Evolutionary conservation across 2,329 filamentous ascomycete genomes (phyloP).

Genomic region (Fusarium staphyleae): DNA sequence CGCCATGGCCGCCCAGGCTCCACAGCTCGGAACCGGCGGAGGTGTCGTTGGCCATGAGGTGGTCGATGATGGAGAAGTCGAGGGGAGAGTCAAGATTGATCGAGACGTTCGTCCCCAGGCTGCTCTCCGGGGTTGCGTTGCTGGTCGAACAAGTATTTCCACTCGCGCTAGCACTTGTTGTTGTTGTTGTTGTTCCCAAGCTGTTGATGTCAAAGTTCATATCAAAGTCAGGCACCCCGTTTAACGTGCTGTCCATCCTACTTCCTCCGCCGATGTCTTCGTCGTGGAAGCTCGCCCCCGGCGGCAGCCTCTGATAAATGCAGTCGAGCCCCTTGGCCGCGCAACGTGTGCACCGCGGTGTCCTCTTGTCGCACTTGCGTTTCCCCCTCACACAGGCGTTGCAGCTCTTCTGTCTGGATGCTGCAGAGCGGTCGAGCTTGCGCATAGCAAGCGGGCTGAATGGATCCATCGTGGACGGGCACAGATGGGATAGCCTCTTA

Average conservation of each 20-base stretch:
- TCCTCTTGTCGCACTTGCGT: slow-evolving; percentile 56
- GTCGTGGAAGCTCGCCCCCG: slow-evolving; percentile 34
- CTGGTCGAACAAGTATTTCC: slow-evolving; percentile 28
- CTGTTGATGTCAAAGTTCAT: slow-evolving; percentile 48
- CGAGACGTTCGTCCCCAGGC: slow-evolving; percentile 35
- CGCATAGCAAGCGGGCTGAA: slow-evolving; percentile 38
- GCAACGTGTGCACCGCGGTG: slow-evolving; percentile 53
- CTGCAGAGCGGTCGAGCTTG: slow-evolving; percentile 44
- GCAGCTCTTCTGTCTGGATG: slow-evolving; percentile 60
- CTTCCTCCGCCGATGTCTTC: slow-evolving; percentile 22
- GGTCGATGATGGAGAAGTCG: slow-evolving; percentile 48
- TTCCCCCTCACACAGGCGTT: slow-evolving; percentile 57
- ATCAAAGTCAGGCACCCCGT: slow-evolving; percentile 46
- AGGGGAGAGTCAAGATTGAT: slow-evolving; percentile 41
- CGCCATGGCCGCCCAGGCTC: slow-evolving; percentile 38
- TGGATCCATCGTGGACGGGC: slow-evolving; percentile 35
- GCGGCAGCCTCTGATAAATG: slow-evolving; percentile 50
- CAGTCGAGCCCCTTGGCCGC: slow-evolving; percentile 52
- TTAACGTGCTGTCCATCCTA: slow-evolving; percentile 4
- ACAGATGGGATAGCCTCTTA: slow-evolving; percentile 6
- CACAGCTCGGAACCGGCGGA: slow-evolving; percentile 37
- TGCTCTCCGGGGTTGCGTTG: slow-evolving; percentile 43
- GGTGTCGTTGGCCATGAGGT: slow-evolving; percentile 42
- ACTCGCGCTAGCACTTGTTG: slow-evolving; percentile 38
- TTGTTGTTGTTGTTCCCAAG: slow-evolving; percentile 41